A percentile compares a stretch with the other conserved stretches of the same genome.
Conservation (phyloP, 768 basidiomycete genomes). For the Kwoniella mangroviensis region DNA sequence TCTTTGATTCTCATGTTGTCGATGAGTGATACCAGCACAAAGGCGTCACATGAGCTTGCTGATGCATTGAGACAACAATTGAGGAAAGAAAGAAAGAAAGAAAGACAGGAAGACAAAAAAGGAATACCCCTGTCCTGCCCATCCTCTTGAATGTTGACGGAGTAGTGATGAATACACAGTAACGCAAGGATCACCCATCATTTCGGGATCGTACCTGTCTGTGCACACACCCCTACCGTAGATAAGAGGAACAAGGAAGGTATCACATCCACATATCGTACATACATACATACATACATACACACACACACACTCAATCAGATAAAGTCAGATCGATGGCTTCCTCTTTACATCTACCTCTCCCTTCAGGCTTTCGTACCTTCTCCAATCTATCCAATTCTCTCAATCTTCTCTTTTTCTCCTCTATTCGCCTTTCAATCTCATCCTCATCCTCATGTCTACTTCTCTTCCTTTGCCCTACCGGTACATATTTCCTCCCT, state of each 20-base stretch:
- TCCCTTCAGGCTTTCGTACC: background rate
- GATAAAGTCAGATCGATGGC: constrained; percentile 23
- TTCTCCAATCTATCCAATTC: background rate
- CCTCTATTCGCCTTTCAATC: background rate
- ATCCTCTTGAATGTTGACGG: too few relatives aligned
- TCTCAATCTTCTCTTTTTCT: background rate
- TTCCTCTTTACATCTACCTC: constrained; percentile 5
- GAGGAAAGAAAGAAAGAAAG: too few relatives aligned
- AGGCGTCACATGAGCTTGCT: background rate
- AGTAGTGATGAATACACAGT: background rate
- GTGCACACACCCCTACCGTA: background rate
- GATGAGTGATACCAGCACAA: background rate
- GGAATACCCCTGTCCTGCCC: too few relatives aligned
- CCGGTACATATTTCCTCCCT: too few relatives aligned
- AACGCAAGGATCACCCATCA: background rate
- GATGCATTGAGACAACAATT: too few relatives aligned
- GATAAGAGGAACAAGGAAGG: background rate
- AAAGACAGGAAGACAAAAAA: too few relatives aligned
- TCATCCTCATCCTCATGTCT: constrained; percentile 2
- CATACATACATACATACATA: background rate
- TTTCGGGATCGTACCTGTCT: background rate
- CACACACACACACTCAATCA: background rate
- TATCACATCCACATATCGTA: background rate
- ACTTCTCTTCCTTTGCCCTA: background rate
- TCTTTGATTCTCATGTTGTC: constrained; percentile 16